A percentile compares a stretch with the other conserved stretches of the same genome.
Conservation (phyloP, 208 protist species). For the Sergeia podlipaevii region DNA sequence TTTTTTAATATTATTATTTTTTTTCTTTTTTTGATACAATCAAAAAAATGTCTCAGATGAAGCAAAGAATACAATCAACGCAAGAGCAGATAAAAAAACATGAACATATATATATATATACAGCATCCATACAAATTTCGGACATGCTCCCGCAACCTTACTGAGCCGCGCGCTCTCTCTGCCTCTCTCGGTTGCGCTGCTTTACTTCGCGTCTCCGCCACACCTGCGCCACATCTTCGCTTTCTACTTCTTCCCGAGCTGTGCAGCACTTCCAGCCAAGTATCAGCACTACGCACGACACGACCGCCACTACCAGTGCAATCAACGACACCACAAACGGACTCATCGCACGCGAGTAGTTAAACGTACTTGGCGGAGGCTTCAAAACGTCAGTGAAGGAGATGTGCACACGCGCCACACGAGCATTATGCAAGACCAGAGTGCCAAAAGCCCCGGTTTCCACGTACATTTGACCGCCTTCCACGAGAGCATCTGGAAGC, state of each 20-base stretch:
- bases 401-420: conserved; percentile 39
- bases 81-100: no score
- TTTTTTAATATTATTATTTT: no score
- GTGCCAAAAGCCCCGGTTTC: conserved; percentile 30
- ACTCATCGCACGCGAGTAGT: conserved; percentile 21
- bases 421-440: conserved; percentile 13
- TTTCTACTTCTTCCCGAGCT: conserved; percentile 20
- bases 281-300: conserved; percentile 16
- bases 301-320: conserved; percentile 11
- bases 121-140: no score
- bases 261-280: conserved; percentile 40
- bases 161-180: background rate
- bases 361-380: conserved; percentile 14
- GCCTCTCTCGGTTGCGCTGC: background rate
- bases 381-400: conserved; percentile 25
- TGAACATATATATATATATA: no score
- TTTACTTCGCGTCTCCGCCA: conserved; percentile 8
- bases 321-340: conserved; percentile 29
- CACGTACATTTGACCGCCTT: conserved; percentile 48
- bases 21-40: no score
- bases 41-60: no score
- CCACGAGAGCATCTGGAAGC: conserved; percentile 26
- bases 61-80: no score
- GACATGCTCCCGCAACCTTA: no score
- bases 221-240: conserved; percentile 18